These are phyloP conservation scores for Cercophora scortea DNA, from an alignment of 495 filamentous ascomycete genomes.

Conservation along the genomic window DNA sequence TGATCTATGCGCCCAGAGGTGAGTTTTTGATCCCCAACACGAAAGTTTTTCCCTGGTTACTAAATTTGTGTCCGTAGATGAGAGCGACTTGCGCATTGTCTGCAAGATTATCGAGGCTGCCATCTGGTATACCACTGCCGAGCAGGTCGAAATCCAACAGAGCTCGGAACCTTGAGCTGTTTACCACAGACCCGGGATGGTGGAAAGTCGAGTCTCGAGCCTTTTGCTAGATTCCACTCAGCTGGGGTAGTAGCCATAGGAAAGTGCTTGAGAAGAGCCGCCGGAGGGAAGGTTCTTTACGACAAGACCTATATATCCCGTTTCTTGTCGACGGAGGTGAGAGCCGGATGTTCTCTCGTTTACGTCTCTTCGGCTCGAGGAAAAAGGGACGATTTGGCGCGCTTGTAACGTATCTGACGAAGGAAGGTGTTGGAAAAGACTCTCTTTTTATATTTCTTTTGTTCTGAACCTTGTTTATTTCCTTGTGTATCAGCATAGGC, in stretches of 20 bases:
- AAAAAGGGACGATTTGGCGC: too few species aligned
- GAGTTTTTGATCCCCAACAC: constrained; percentile 1
- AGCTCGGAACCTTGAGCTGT: not conserved
- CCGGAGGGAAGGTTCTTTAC: not conserved
- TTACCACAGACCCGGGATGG: not conserved
- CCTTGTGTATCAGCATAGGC: too few species aligned
- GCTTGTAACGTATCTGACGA: too few species aligned
- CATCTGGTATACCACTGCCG: constrained; percentile 47
- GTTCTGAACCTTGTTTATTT: too few species aligned
- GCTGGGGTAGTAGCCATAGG: not conserved
- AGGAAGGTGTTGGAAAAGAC: too few species aligned
- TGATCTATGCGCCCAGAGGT: constrained; percentile 76
- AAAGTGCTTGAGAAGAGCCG: not conserved
- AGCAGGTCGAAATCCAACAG: constrained; percentile 29
- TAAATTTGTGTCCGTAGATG: constrained; percentile 21
- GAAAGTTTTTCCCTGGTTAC: not conserved
- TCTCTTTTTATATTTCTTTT: too few species aligned
- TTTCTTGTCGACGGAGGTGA: too few species aligned
- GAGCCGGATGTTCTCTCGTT: too few species aligned
- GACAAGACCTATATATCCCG: not conserved
- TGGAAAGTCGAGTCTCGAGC: not conserved
- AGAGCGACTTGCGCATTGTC: constrained; percentile 59
- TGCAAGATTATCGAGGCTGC: constrained; percentile 66
- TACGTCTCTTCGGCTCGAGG: too few species aligned
- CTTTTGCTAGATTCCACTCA: not conserved